Evolutionary conservation across 108 stramenopile genomes (phyloP), one percentile per base, ranked within the genome.

Genomic region (Pelagomonas calceolata): DNA sequence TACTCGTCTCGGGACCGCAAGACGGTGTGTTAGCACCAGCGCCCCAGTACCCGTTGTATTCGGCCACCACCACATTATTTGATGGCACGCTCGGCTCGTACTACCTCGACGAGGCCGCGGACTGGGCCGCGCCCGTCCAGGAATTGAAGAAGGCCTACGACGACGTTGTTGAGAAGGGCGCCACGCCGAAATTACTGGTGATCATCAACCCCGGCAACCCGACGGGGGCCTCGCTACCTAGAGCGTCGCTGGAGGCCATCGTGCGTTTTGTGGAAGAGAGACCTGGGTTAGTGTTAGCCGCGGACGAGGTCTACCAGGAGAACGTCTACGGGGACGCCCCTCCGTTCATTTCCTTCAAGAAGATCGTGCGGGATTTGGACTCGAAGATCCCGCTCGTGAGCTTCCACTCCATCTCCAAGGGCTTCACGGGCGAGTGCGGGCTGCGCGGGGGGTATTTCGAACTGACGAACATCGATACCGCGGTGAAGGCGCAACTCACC

Each of bases 131-230:
- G 15, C 79, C 83, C 43, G 74, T 85, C 67, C 86, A 82, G 60
- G 87, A 90, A 73, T 77, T 94, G 60, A 80, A 87, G 46, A 68
- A 72, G 66, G 78, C 85, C 67, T 75, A 96, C 32, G 79, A 91
- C 29, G 82, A 87, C 65, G 91, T 94, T 3, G 76, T 80, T 9
- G 66, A 66, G 68, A 84, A 83, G 64, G 81, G 83, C 44, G 84
- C 93, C 39, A 80, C 87, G n/a, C 79, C 89, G 4, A 78, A 76
- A 65, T 93, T 91, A 0, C 67, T 96, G 12, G 92, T 89, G 0
- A 78, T 96, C 39, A 96, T 96, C 73, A 96, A 96, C 78, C 95
- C 95, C 0, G 95, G 98, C 32, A 96, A 96, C 71, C 95, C 95
- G n/a, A 94, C 95, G 4, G 94, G 95, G 9, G 86, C 93, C 73